These are phyloP conservation scores for Xylaria flabelliformis DNA, from an alignment of 495 filamentous ascomycete species.

Conservation along the genomic window DNA sequence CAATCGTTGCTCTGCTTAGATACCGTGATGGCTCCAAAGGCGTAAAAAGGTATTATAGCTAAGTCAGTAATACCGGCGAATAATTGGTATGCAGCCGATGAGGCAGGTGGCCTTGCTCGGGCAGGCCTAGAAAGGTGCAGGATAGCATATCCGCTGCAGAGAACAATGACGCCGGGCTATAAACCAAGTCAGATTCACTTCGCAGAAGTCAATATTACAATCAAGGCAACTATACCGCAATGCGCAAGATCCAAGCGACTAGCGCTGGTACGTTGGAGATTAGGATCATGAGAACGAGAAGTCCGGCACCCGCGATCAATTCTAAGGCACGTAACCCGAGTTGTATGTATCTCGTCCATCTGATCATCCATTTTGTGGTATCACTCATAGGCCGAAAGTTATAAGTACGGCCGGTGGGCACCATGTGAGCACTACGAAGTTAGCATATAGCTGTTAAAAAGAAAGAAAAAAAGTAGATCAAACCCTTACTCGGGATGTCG, in stretches of 20 bases:
- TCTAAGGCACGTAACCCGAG: constrained; percentile 68
- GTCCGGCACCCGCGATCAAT: constrained; percentile 70
- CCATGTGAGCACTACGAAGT: constrained; percentile 43
- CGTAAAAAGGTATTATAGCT: constrained; percentile 76
- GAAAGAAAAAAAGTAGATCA: constrained; percentile 19
- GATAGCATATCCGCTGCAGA: constrained; percentile 75
- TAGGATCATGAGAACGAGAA: constrained; percentile 75
- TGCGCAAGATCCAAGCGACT: constrained; percentile 75
- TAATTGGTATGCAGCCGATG: constrained; percentile 82
- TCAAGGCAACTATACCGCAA: constrained; percentile 64
- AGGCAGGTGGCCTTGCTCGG: constrained; percentile 70
- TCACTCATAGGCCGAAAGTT: constrained; percentile 67
- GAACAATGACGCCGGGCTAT: constrained; percentile 71
- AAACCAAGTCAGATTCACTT: constrained; percentile 3
- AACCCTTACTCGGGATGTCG: constrained; percentile 78
- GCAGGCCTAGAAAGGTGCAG: constrained; percentile 76
- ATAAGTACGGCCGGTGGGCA: constrained; percentile 37
- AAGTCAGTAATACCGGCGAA: constrained; percentile 77
- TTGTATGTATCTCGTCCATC: constrained; percentile 67
- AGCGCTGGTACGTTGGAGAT: constrained; percentile 67
- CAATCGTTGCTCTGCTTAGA: constrained; percentile 62
- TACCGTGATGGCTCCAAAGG: constrained; percentile 69
- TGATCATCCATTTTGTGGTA: constrained; percentile 71
- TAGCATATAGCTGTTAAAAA: constrained; percentile 25
- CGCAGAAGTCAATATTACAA: neutral